Base-by-base conservation (phyloP, 2,329 filamentous ascomycete species). In the Penicillium psychrosexuale region DNA sequence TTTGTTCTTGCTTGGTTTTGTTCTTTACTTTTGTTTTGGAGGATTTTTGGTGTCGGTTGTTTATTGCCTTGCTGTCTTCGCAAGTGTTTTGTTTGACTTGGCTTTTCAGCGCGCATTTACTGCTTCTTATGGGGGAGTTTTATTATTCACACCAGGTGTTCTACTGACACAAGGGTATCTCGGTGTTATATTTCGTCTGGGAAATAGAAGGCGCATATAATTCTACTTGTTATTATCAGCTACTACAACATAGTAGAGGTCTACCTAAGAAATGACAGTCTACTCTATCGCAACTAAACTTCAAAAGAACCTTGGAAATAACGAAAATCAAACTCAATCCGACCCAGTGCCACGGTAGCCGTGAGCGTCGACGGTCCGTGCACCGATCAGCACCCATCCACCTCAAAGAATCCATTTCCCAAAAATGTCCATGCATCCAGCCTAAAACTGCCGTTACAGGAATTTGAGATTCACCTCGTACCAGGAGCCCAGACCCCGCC, bases 31-130 rank as follows among this genome's bases (percentile, higher is more conserved):
- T 27, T 42, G 30, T 27, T 4, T 15, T n/a, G 22, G 22, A 12
- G 37, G 24, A 7, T 43, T 49, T 30, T 45, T 36, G 49, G 36
- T 47, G 46, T 51, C 38, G 7, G 19, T 42, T 28, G 5, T 37
- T 36, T 46, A 15, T 9, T n/a, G 28, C 42, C 15, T 5, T 30
- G 13, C 43, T 33, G 17, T 31, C n/a, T 24, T 31, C 6, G 22
- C n/a, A n/a, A 24, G 44, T 52, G 27, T 51, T 43, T 53, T 39
- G 47, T 52, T 53, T 57, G 50, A 55, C 38, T 24, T 55, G 60
- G 60, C 49, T 44, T 30, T 64, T 64, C 58, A 64, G 61, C 61
- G 61, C 53, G 50, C 51, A 53, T 53, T 28, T 31, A 28, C 34
- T 48, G 19, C 38, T 34, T 56, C 27, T 37, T 28, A 24, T 24